phyloP scores from a whole-genome alignment of 148 eudicot genomes.

The Polygonum maritimum region DNA sequence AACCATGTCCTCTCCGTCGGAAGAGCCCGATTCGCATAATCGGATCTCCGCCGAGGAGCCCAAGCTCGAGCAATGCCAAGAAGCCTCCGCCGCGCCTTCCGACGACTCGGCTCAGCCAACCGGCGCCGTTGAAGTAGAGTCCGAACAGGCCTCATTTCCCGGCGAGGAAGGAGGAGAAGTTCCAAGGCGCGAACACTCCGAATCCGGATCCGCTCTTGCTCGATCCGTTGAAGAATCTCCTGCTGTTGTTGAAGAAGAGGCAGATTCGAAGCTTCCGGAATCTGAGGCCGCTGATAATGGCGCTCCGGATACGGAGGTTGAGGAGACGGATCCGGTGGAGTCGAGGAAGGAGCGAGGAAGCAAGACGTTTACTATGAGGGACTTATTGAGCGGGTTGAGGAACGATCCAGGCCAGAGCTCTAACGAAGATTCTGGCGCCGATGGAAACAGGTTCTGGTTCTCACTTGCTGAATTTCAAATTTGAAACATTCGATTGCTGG shows the following conservation, averaged over 20 bases:
- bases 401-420: conserved; percentile 22
- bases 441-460: conserved; percentile 35
- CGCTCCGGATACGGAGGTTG: neutral
- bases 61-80: neutral
- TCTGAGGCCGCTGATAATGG: neutral
- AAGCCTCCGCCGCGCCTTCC: neutral
- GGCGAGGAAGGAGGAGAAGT: neutral
- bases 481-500: neutral
- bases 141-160: neutral
- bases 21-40: conserved; percentile 1
- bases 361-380: conserved; percentile 66
- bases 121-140: neutral
- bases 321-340: conserved; percentile 18
- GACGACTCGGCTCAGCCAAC: conserved; percentile 3
- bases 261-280: neutral
- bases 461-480: neutral
- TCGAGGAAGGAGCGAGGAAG: conserved; percentile 29
- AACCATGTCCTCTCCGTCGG: neutral
- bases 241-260: neutral
- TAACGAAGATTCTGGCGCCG: conserved; percentile 20
- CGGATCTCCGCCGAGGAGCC: conserved; percentile 1
- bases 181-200: neutral
- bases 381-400: conserved; percentile 60
- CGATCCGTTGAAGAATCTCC: conserved; percentile 4
- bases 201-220: conserved; percentile 1